Evolutionary conservation across 139 green algal genomes (phyloP).

Genomic region (Picochlorum sp.): DNA sequence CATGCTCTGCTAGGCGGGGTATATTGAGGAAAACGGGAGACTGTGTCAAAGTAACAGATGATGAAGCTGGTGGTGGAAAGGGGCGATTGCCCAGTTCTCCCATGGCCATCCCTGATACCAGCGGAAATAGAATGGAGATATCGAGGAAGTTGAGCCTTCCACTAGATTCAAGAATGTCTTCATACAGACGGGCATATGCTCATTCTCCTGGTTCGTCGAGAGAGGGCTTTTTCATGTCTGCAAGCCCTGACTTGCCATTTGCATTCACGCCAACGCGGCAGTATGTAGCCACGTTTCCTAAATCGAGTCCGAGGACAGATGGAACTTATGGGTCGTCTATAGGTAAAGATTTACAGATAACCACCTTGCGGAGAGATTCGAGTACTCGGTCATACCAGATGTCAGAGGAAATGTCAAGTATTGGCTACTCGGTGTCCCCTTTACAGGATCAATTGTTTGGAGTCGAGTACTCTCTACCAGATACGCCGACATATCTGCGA

Average conservation of each 20-base stretch:
- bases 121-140: not conserved
- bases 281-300: not conserved
- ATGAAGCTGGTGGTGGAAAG: too few species aligned
- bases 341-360: too few species aligned
- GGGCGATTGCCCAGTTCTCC: not conserved
- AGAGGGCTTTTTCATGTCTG: constrained; percentile 9
- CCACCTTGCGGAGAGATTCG: constrained; percentile 14
- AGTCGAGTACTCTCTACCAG: constrained; percentile 8
- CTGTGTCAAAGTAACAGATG: too few species aligned
- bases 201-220: too few species aligned
- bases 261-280: constrained; percentile 56
- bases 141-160: not conserved
- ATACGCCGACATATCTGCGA: constrained; percentile 18
- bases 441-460: constrained; percentile 18
- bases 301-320: not conserved
- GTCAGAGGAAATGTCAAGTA: not conserved
- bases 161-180: too few species aligned
- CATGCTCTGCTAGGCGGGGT: not conserved
- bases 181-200: too few species aligned
- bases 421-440: constrained; percentile 34
- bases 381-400: constrained; percentile 15
- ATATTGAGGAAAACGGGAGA: too few species aligned
- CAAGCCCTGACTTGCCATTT: constrained; percentile 68
- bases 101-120: not conserved
- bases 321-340: too few species aligned